Base-by-base conservation (phyloP, 1,139 yeast genomes). In the Magnusiomyces paraingens region DNA sequence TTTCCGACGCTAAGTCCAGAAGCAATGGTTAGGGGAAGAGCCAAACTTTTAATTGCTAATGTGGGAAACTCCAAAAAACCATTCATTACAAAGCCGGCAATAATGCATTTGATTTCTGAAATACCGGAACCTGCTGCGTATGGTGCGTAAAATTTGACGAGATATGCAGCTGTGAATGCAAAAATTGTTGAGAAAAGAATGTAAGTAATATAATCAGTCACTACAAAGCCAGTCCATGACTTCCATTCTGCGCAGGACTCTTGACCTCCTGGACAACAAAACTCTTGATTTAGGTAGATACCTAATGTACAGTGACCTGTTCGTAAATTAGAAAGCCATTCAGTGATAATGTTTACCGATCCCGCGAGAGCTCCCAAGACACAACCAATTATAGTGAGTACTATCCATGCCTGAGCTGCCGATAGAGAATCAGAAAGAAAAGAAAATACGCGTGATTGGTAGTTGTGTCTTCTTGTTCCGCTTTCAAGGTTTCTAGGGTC, bases 81-180 rank as follows among this genome's bases (percentile, higher is more conserved):
- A 39, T 81, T 79, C 76, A 87, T 79, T 21, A 80, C 82, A 66
- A 91, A 94, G 0, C 99, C 99, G 0, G 95, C 85, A 1, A 93
- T 90, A 60, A 94, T 90, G 66, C 95, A 87, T 69, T 94, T 94
- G 68, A 94, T 93, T 67, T 94, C 99, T 3, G 97, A 86, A 50
- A 94, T 94, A 0, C 99, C 99, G 2, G 96, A 87, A 0, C 99
- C 99, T 0, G 99, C 95, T 0, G 99, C 99, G 55, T 84, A 78
- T 0, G 96, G 96, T 0, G 96, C 93, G 63, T 81, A 83, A 20
- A 70, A 68, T 61, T 81, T 76, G 48, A 94, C 96, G 47, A 89
- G 67, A 14, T 76, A 68, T 0, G 94, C 89, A 1, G 96, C 83
- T 10, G 77, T 62, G 11, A 75, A 70, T 0, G 94, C 86, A 64